Conservation (phyloP, 805 yeast genomes). For the Lipomyces oligophaga region DNA sequence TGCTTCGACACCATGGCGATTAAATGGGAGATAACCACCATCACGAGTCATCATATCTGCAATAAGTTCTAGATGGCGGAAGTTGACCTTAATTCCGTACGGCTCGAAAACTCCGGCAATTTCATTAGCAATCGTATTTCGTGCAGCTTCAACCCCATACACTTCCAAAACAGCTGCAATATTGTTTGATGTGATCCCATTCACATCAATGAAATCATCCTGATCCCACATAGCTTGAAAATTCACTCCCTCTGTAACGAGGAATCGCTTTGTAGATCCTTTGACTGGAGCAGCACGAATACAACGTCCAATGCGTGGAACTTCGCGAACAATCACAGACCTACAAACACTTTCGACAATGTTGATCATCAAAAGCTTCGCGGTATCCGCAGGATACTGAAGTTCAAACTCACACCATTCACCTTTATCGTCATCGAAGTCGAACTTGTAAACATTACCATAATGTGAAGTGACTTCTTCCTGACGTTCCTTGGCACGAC, state of each 20-base stretch:
- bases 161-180: constrained; percentile 83
- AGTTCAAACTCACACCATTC: constrained; percentile 90
- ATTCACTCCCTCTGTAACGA: constrained; percentile 97
- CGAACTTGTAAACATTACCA: constrained; percentile 68
- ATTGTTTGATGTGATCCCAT: constrained; percentile 87
- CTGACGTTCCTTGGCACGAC: constrained; percentile 78
- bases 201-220: constrained; percentile 85
- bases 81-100: constrained; percentile 88
- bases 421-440: constrained; percentile 85
- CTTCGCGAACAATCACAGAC: constrained; percentile 86
- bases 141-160: constrained; percentile 98
- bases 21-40: constrained; percentile 93
- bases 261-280: constrained; percentile 47
- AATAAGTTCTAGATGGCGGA: constrained; percentile 91
- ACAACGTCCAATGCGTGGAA: constrained; percentile 88
- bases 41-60: constrained; percentile 99
- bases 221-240: constrained; percentile 98
- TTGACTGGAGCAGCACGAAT: constrained; percentile 17
- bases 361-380: constrained; percentile 95
- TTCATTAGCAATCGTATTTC: constrained; percentile 95
- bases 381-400: constrained; percentile 77
- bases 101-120: constrained; percentile 93
- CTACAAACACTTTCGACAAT: constrained; percentile 90
- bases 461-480: constrained; percentile 71
- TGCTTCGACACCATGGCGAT: constrained; percentile 96